Percentiles rank a stretch among this genome's conserved stretches.
Evolutionary conservation across 2,329 filamentous ascomycete species (phyloP).

Genomic region (Coniochaeta ligniaria): DNA sequence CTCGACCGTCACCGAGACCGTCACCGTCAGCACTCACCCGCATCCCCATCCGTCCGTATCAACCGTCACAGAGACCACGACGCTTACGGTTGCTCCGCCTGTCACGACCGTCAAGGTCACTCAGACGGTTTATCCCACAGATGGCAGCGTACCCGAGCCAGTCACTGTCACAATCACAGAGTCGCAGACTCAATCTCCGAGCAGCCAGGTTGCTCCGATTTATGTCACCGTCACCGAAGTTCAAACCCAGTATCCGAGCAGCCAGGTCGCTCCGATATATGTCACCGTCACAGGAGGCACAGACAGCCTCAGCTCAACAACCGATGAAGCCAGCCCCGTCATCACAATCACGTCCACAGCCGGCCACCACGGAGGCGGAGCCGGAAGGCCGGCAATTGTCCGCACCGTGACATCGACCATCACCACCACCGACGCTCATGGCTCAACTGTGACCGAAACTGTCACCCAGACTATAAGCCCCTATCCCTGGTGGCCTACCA

Average conservation of each 20-base stretch:
- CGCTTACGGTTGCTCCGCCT: background rate
- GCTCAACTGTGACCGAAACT: background rate
- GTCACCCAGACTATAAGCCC: background rate
- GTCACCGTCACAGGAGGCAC: background rate
- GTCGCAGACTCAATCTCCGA: background rate
- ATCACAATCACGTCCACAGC: background rate
- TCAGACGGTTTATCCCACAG: background rate
- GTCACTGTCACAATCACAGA: background rate
- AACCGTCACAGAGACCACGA: background rate
- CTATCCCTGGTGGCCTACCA: background rate
- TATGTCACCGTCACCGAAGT: background rate
- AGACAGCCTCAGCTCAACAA: background rate
- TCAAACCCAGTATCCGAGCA: background rate
- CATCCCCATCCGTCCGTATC: background rate
- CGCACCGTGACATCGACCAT: background rate
- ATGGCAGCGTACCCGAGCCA: background rate
- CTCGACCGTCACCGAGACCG: background rate
- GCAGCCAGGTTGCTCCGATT: background rate
- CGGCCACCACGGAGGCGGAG: background rate
- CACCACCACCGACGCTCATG: background rate
- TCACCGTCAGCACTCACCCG: background rate
- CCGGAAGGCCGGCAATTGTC: background rate
- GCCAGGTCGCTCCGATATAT: background rate
- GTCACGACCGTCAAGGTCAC: background rate
- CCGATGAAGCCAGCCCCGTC: background rate